Percentiles rank a stretch among this genome's conserved stretches.
Conservation (phyloP, 2,329 filamentous ascomycete species). For the Aspergillus transmontanensis region DNA sequence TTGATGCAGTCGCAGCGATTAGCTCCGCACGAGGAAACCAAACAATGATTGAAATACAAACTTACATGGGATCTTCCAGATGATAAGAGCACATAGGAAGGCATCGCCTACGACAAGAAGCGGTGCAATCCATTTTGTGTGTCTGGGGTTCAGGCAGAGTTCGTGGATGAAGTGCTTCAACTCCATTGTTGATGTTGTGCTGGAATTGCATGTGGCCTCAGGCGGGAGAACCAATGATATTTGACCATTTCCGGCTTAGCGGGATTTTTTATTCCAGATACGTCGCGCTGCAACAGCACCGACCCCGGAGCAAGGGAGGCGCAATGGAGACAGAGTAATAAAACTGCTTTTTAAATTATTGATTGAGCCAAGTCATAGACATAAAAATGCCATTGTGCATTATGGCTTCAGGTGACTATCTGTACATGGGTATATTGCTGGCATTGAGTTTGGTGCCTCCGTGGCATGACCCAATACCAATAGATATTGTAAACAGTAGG, state of each 20-base stretch:
- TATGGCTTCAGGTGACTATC: constrained; percentile 14
- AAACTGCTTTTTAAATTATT: neutral
- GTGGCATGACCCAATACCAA: constrained; percentile 1
- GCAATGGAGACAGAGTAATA: neutral
- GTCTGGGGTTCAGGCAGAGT: constrained; percentile 56
- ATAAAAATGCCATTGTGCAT: constrained; percentile 4
- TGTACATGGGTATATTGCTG: constrained; percentile 29
- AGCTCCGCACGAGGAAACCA: constrained; percentile 14
- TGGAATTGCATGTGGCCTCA: constrained; percentile 19
- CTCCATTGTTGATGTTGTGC: constrained; percentile 31
- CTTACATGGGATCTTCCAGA: constrained; percentile 83
- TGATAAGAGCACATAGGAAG: constrained; percentile 70
- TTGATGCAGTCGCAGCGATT: constrained; percentile 41
- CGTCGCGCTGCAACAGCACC: neutral
- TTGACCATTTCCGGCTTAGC: constrained; percentile 25
- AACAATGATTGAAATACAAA: constrained; percentile 1
- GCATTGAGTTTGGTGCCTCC: constrained; percentile 4
- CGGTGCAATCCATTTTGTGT: constrained; percentile 65
- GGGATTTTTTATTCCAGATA: neutral
- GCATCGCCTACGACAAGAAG: constrained; percentile 71
- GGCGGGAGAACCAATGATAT: constrained; percentile 18
- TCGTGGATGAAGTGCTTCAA: constrained; percentile 34
- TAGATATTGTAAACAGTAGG: constrained; percentile 5
- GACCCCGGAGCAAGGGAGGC: neutral
- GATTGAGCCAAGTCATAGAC: neutral